Percentiles rank a stretch among this genome's conserved stretches.
Conservation (phyloP, 208 protist species). For the Leishmania lainsoni region DNA sequence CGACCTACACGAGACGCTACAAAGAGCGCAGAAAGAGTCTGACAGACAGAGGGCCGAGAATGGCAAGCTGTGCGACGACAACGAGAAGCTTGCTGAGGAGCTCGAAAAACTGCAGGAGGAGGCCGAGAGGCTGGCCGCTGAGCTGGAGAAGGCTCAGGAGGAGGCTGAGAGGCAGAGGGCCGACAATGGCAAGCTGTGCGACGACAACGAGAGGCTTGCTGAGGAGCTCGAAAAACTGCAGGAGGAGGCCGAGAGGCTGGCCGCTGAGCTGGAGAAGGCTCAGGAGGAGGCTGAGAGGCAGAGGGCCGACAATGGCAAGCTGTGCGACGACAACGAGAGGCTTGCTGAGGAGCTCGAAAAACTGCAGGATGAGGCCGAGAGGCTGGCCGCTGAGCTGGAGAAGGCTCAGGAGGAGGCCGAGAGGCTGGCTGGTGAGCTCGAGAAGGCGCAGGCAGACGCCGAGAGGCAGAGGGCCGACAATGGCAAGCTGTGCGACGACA, state of each 20-base stretch:
- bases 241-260: not conserved
- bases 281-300: not conserved
- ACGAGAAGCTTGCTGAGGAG: constrained; percentile 27
- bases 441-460: constrained; percentile 33
- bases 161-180: not conserved
- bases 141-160: not conserved
- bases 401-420: not conserved
- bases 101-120: not conserved
- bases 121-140: not conserved
- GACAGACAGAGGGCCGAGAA: not conserved
- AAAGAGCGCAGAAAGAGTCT: not conserved
- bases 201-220: not conserved
- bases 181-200: not conserved
- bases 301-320: too few species aligned
- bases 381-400: too few species aligned
- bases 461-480: too few species aligned
- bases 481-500: too few species aligned
- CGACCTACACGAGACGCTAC: not conserved
- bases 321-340: not conserved
- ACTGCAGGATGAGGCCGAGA: too few species aligned
- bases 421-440: constrained; percentile 27
- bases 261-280: not conserved
- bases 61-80: not conserved
- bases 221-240: not conserved
- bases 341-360: too few species aligned